These are phyloP conservation scores for Bipolaris bicolor DNA, from an alignment of 2,329 filamentous ascomycete genomes.

Conservation along the genomic window DNA sequence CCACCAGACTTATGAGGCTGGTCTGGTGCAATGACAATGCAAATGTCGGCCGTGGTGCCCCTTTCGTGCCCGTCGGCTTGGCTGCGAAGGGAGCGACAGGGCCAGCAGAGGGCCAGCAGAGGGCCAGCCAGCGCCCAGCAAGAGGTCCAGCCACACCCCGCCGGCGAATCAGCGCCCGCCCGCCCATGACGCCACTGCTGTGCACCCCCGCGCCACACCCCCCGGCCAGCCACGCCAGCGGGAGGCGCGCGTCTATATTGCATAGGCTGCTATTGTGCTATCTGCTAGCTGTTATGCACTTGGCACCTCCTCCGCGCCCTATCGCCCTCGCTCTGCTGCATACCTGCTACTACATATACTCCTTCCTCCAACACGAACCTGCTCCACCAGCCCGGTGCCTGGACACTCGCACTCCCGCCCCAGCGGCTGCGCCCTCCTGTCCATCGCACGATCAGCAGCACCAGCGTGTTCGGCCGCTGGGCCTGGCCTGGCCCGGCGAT, in stretches of 20 bases:
- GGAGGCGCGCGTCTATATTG: not conserved
- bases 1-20: constrained; percentile 23
- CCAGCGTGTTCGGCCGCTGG: constrained; percentile 4
- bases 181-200: not conserved
- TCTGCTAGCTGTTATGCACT: too few relatives aligned
- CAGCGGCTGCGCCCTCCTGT: not conserved
- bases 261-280: too few relatives aligned
- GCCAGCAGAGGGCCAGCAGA: constrained; percentile 9
- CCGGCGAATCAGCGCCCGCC: constrained; percentile 12
- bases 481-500: constrained; percentile 15
- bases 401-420: not conserved
- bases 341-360: not conserved
- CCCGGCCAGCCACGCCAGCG: not conserved
- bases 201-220: not conserved
- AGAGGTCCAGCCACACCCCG: not conserved
- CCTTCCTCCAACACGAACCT: not conserved
- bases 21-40: constrained; percentile 2
- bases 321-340: too few relatives aligned
- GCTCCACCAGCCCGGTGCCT: not conserved
- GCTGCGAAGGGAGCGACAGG: constrained; percentile 13
- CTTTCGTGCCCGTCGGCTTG: constrained; percentile 31
- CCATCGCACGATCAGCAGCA: constrained; percentile 9
- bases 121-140: not conserved
- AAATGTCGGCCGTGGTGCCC: constrained; percentile 38
- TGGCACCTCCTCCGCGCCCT: too few relatives aligned